Evolutionary conservation across 345 rosid genomes (phyloP), one percentile per base, ranked within the genome.

Genomic region (Viola odorata): DNA sequence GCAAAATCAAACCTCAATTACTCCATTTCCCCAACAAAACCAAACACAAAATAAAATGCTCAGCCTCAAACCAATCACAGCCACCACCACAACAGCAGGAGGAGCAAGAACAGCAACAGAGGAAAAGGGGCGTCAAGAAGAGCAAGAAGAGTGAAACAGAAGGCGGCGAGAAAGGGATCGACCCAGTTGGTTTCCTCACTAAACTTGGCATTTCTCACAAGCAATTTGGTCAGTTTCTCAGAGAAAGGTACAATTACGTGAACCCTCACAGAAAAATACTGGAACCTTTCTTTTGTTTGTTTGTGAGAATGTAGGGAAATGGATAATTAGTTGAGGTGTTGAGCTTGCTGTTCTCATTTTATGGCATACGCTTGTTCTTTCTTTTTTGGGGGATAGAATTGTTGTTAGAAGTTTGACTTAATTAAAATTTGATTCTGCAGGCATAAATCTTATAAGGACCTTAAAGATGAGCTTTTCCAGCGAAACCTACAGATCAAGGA

Each of bases 361-460:
- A 23, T 23, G 32, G 32, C 32, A 23, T 23, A 23, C 2, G 32
- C 32, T 23, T 23, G 32, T 23, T 23, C 32, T 23, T 23, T 23
- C 32, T 23, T 23, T 23, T 23, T 23, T 23, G 1, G 32, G 32
- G 32, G 32, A 23, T 23, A 23, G 32, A 23, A 23, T 23, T 23
- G 32, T 0, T 23, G 32, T 23, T 23, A 23, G 32, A 23, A 23
- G 32, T 23, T 23, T 23, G 2, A 23, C 32, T 23, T 23, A 23
- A 23, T 23, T 23, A 23, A 23, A 0, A 32, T 51, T 74, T 50
- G 11, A 66, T 67, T 58, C 41, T 71, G 69, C 82, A 92, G 98
- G 88, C 85, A 92, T 73, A 92, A 92, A 68, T 78, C 82, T 52
- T 17, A 77, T 65, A 92, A 92, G 75, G 96, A 92, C 82, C 88